Conservation (phyloP, 225 moss, liverwort and hornwort species). For the Marchantia polymorpha region DNA sequence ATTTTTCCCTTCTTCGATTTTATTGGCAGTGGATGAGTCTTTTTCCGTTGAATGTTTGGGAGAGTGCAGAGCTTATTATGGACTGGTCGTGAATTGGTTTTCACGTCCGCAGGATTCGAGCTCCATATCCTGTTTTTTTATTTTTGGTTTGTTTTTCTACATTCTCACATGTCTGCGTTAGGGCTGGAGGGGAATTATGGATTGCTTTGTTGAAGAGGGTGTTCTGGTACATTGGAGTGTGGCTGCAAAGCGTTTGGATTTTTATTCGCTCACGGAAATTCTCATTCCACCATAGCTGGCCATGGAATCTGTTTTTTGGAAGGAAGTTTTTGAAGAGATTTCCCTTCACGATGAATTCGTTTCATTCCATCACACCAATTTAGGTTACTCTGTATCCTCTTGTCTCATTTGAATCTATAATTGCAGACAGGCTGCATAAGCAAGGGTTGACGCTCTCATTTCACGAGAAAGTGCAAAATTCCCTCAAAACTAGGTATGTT, state of each 20-base stretch:
- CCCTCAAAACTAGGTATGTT: constrained; percentile 29
- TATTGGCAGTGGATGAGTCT: neutral
- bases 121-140: neutral
- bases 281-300: neutral
- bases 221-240: neutral
- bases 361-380: neutral
- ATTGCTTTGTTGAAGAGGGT: neutral
- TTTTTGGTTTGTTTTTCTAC: too few relatives aligned
- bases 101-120: neutral
- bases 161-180: neutral
- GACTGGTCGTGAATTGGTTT: neutral
- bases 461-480: constrained; percentile 37
- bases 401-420: neutral
- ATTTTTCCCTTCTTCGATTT: neutral
- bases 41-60: neutral
- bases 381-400: neutral
- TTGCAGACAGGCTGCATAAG: constrained; percentile 25
- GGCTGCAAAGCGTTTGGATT: neutral
- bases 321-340: neutral
- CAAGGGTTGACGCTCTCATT: constrained; percentile 27
- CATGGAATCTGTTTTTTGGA: neutral
- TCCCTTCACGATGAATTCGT: neutral
- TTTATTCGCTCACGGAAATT: neutral
- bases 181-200: neutral
- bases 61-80: neutral